Evolutionary conservation across 192 early-diverging fungal genomes (phyloP).

Genomic region (Linnemannia elongata): DNA sequence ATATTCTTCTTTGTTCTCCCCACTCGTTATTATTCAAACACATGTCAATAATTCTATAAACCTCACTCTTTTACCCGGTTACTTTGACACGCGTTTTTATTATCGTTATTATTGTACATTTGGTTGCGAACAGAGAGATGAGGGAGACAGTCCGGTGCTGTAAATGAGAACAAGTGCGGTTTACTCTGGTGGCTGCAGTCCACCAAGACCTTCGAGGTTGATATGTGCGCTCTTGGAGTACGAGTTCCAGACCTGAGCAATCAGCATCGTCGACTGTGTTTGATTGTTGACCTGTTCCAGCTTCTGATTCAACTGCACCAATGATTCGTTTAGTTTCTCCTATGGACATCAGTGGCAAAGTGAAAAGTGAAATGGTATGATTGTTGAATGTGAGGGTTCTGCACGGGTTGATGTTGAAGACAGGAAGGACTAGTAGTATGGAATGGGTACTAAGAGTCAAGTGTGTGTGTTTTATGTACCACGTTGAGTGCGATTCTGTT

Average conservation of each 20-base stretch:
- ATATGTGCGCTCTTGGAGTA: conserved; percentile 49
- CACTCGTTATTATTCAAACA: neutral
- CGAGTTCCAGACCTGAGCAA: conserved; percentile 42
- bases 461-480: neutral
- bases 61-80: neutral
- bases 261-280: conserved; percentile 34
- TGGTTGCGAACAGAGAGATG: neutral
- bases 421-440: no score
- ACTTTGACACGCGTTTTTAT: neutral
- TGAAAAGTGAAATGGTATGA: neutral
- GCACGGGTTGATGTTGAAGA: neutral
- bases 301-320: conserved; percentile 44
- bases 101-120: neutral
- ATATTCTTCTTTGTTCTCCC: neutral
- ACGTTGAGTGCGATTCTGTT: conserved; percentile 54
- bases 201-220: conserved; percentile 45
- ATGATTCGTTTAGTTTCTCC: conserved; percentile 50
- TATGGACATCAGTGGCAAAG: neutral
- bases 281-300: conserved; percentile 32
- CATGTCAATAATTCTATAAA: neutral
- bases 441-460: neutral
- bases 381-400: neutral
- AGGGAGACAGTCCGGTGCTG: no score
- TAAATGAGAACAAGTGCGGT: neutral
- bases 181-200: conserved; percentile 44